Evolutionary conservation across 805 yeast genomes (phyloP).

Genomic region (Isabelozyma gotoi): DNA sequence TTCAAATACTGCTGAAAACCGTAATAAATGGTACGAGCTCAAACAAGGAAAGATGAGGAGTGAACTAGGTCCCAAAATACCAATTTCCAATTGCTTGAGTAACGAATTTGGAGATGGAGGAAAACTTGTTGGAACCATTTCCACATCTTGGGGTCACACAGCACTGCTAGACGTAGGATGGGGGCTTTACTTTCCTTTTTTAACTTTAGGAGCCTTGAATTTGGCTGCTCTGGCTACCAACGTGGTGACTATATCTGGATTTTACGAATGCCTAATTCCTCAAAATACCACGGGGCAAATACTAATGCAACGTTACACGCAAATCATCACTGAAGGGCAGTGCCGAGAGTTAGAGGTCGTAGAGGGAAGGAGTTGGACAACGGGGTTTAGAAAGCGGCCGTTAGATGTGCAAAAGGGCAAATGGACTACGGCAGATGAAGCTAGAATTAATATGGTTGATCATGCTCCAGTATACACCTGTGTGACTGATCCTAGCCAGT

Average conservation of each 20-base stretch:
- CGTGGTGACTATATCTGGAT: conserved; percentile 7
- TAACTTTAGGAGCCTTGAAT: not conserved
- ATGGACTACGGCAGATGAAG: conserved; percentile 6
- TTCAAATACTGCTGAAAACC: conserved; percentile 1
- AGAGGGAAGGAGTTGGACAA: conserved; percentile 5
- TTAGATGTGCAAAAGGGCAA: conserved; percentile 4
- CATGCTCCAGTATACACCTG: conserved; percentile 16
- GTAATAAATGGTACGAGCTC: conserved; percentile 16
- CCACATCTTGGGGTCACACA: conserved; percentile 11
- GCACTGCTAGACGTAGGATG: conserved; percentile 11
- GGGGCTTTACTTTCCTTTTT: conserved; percentile 1
- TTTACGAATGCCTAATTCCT: conserved; percentile 15
- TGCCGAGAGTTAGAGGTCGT: conserved; percentile 10
- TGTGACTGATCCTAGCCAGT: conserved; percentile 13
- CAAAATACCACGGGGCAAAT: conserved; percentile 20
- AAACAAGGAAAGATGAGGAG: not conserved
- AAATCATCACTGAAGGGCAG: conserved; percentile 9
- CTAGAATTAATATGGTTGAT: conserved; percentile 3
- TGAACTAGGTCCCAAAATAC: conserved; percentile 8
- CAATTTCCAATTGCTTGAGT: conserved; percentile 19
- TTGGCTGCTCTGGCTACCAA: conserved; percentile 3
- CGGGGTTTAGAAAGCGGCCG: conserved; percentile 3
- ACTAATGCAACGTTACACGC: conserved; percentile 15
- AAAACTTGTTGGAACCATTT: conserved; percentile 12
- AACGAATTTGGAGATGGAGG: conserved; percentile 19